phyloP scores from a whole-genome alignment of 1,284 basidiomycete genomes.

The Sporisorium scitamineum region DNA sequence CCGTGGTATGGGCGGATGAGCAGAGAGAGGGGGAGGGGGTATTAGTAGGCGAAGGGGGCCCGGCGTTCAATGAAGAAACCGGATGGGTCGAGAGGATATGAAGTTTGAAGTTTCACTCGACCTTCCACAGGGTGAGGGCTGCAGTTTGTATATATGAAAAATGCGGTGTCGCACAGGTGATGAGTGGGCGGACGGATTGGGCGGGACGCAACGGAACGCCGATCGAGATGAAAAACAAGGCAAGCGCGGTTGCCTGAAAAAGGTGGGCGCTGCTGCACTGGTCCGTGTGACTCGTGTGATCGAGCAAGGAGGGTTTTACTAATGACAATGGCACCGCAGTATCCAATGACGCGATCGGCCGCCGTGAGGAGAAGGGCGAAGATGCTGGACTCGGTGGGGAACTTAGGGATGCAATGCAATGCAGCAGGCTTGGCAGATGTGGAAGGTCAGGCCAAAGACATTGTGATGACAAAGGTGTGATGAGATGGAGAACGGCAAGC shows the following conservation, averaged over 20 bases:
- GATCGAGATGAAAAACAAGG: not conserved
- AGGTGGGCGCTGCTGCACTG: not conserved
- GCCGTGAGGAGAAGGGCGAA: not conserved
- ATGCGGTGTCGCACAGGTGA: slow-evolving; percentile 1
- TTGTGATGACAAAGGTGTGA: not conserved
- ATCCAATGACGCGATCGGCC: not conserved
- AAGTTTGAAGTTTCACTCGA: not conserved
- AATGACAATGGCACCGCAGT: not conserved
- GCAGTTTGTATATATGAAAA: slow-evolving; percentile 5
- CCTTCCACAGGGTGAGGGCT: not conserved
- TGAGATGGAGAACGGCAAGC: too few relatives aligned
- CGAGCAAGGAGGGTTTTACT: not conserved
- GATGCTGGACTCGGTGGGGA: not conserved
- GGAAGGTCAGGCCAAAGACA: not conserved
- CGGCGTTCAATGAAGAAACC: slow-evolving; percentile 6
- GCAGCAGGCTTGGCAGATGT: not conserved
- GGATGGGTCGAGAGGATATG: not conserved
- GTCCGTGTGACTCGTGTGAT: not conserved
- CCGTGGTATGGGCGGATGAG: not conserved
- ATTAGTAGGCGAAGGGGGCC: slow-evolving; percentile 6
- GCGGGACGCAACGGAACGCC: not conserved
- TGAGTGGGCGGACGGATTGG: not conserved
- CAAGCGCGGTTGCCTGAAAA: not conserved
- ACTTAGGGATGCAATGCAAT: not conserved
- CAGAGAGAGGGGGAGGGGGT: not conserved